Conservation (phyloP, 2,329 filamentous ascomycete species). For the Ascochyta fabae region DNA sequence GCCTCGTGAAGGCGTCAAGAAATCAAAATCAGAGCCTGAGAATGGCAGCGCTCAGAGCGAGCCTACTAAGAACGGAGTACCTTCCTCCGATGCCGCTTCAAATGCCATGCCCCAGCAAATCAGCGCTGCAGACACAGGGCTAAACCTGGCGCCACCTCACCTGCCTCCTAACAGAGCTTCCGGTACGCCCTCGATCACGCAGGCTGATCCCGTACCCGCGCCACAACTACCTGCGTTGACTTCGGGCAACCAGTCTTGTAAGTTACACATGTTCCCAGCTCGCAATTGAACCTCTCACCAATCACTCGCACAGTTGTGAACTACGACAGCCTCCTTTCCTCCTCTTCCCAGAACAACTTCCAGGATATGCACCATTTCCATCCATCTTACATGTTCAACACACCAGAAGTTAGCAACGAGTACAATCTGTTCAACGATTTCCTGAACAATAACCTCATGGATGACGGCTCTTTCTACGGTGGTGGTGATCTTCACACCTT, state of each 20-base stretch:
- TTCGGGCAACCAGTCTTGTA: constrained; percentile 76
- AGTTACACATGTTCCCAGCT: constrained; percentile 54
- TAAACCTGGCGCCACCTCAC: constrained; percentile 47
- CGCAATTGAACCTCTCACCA: constrained; percentile 31
- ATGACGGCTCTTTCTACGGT: constrained; percentile 62
- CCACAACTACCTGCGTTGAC: constrained; percentile 67
- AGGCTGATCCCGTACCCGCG: constrained; percentile 72
- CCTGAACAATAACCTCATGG: constrained; percentile 86
- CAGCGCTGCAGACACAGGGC: constrained; percentile 46
- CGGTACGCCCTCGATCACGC: constrained; percentile 68
- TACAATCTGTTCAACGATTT: constrained; percentile 98
- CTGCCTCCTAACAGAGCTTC: constrained; percentile 43
- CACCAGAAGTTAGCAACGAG: constrained; percentile 94
- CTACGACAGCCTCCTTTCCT: constrained; percentile 80
- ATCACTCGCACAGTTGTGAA: constrained; percentile 67
- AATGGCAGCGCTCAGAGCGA: constrained; percentile 42
- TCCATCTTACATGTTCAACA: constrained; percentile 91
- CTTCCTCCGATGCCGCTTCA: constrained; percentile 37
- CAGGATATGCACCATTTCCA: constrained; percentile 95
- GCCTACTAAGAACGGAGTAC: constrained; percentile 36
- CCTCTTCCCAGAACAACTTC: constrained; percentile 75
- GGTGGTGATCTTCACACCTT: constrained; percentile 57
- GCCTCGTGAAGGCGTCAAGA: constrained; percentile 83
- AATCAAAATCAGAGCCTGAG: constrained; percentile 67
- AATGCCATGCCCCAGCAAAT: constrained; percentile 38